Conservation (phyloP, 768 basidiomycete genomes). For the Mycena amicta region DNA sequence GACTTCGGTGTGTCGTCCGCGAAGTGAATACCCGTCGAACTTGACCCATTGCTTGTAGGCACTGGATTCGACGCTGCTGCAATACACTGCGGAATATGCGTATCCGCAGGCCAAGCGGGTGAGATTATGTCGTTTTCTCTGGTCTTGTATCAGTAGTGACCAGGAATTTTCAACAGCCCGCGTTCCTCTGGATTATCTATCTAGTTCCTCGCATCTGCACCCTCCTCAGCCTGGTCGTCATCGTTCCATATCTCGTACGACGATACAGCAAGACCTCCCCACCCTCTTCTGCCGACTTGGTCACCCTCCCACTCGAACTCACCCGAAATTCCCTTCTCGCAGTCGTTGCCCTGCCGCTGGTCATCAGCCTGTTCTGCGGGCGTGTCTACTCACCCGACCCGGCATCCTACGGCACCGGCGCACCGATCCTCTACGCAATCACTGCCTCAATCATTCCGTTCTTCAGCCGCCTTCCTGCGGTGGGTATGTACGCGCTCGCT, state of each 20-base stretch:
- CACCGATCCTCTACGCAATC: conserved; percentile 1
- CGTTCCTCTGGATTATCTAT: conserved; percentile 2
- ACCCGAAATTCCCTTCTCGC: conserved; percentile 7
- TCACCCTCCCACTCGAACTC: neutral
- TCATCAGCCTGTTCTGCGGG: neutral
- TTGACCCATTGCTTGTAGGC: neutral
- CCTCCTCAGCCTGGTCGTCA: conserved; percentile 6
- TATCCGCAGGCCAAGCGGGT: neutral
- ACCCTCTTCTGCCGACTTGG: too few species aligned
- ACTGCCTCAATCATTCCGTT: neutral
- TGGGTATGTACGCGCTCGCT: conserved; percentile 12
- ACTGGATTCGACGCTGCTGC: neutral
- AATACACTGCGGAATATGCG: neutral
- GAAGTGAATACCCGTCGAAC: too few species aligned
- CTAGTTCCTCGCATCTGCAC: conserved; percentile 1
- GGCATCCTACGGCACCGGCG: neutral
- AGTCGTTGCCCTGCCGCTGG: neutral
- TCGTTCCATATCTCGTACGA: neutral
- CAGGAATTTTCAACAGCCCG: neutral
- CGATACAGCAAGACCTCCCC: too few species aligned
- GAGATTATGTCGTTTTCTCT: neutral
- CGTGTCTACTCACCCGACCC: conserved; percentile 2
- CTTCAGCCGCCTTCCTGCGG: neutral
- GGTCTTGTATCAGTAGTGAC: neutral
- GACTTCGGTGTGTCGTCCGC: neutral